Percentiles rank a stretch among this genome's conserved stretches.
These are phyloP conservation scores for Rutstroemia sydowiana DNA, from an alignment of 2,329 filamentous ascomycete species.

Conservation along the genomic window DNA sequence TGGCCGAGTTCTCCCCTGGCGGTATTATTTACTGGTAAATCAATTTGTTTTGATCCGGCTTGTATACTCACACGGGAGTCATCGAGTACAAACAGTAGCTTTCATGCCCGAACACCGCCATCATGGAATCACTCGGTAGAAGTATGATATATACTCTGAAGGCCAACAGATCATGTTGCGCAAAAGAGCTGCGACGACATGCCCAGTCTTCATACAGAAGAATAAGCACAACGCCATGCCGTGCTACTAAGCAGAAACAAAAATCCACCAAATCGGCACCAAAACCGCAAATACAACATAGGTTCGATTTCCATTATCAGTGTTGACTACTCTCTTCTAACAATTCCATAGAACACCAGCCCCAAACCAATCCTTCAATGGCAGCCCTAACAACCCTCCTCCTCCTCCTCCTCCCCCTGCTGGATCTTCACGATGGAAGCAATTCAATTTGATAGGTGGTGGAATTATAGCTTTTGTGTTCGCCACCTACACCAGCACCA, in stretches of 20 bases:
- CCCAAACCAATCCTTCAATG: conserved; percentile 10
- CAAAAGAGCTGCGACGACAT: background rate
- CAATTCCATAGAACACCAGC: conserved; percentile 15
- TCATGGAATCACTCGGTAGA: conserved; percentile 2
- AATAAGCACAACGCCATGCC: conserved; percentile 5
- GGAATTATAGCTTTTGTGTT: conserved; percentile 3
- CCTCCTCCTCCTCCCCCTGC: background rate
- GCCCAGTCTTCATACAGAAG: background rate
- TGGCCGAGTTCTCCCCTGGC: no score
- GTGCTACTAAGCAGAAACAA: background rate
- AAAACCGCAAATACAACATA: conserved; percentile 3
- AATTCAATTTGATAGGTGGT: conserved; percentile 21
- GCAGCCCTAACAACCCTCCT: background rate
- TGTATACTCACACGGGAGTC: no score
- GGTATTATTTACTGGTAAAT: no score
- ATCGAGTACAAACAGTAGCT: background rate
- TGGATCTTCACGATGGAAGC: conserved; percentile 15
- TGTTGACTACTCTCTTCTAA: background rate
- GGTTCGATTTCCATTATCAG: background rate
- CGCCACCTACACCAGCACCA: no score
- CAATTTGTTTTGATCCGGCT: no score
- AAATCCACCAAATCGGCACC: background rate
- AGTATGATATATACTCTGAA: background rate
- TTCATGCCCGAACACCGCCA: background rate
- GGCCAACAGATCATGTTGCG: background rate